A percentile compares a stretch with the other conserved stretches of the same genome.
These are phyloP conservation scores for Pleurotus eryngii DNA, from an alignment of 768 basidiomycete species.

Conservation along the genomic window DNA sequence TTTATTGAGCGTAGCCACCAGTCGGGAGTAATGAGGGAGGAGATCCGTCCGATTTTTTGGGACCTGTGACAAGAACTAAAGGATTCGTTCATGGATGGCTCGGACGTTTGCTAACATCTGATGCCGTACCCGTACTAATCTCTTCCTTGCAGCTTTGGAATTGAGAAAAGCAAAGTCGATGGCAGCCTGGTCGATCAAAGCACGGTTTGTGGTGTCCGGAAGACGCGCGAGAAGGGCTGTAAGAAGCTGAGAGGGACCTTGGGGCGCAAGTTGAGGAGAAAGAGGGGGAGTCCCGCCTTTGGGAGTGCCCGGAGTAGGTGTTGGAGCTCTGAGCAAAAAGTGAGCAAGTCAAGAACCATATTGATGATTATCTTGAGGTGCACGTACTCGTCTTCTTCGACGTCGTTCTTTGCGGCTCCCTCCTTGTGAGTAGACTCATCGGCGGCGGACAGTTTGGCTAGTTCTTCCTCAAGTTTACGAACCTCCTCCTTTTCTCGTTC, in stretches of 20 bases:
- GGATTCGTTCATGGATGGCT: not conserved
- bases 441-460: constrained; percentile 48
- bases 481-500: constrained; percentile 50
- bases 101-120: not conserved
- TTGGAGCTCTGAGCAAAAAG: constrained; percentile 35
- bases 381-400: constrained; percentile 47
- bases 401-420: constrained; percentile 8
- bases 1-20: constrained; percentile 82
- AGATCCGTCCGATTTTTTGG: constrained; percentile 88
- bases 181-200: constrained; percentile 87
- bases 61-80: constrained; percentile 75
- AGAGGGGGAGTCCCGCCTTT: constrained; percentile 56
- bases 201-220: constrained; percentile 90
- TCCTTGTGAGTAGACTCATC: constrained; percentile 6
- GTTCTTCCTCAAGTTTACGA: constrained; percentile 63
- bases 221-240: constrained; percentile 87
- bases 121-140: constrained; percentile 74
- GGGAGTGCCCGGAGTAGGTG: constrained; percentile 68
- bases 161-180: constrained; percentile 97
- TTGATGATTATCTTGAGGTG: not conserved
- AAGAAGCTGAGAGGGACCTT: constrained; percentile 91
- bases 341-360: not conserved
- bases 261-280: constrained; percentile 72
- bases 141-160: constrained; percentile 92
- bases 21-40: constrained; percentile 87